Evolutionary conservation across 2,329 filamentous ascomycete species (phyloP).

Genomic region (Cytospora chrysosperma): DNA sequence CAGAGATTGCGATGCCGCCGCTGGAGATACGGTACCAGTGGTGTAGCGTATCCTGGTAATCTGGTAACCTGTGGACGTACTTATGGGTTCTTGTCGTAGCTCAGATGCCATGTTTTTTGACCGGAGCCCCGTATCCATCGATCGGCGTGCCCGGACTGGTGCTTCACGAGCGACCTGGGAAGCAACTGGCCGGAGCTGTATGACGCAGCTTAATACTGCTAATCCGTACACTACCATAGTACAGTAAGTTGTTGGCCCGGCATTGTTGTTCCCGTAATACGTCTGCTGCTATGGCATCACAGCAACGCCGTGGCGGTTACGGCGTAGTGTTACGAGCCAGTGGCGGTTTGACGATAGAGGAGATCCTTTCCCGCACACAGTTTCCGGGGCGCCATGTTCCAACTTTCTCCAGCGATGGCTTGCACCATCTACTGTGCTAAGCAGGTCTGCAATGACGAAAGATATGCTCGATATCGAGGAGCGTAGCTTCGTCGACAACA

Average conservation of each 20-base stretch:
- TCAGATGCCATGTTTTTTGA: constrained; percentile 7
- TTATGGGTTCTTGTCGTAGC: constrained; percentile 17
- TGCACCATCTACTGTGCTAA: neutral
- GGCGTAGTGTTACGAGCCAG: no score
- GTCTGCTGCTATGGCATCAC: neutral
- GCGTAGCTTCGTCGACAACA: neutral
- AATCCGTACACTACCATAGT: no score
- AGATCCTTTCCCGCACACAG: neutral
- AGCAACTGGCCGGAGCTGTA: constrained; percentile 11
- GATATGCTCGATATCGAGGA: neutral
- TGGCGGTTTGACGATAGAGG: neutral
- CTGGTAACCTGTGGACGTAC: no score
- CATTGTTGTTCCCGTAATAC: neutral
- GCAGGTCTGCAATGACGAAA: no score
- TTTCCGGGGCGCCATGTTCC: neutral
- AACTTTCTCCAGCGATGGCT: neutral
- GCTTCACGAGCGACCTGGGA: neutral
- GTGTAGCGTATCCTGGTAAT: neutral
- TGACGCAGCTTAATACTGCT: neutral
- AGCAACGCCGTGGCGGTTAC: constrained; percentile 11
- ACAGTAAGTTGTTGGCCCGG: constrained; percentile 3
- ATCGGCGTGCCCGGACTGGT: constrained; percentile 8
- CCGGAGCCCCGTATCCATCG: constrained; percentile 11
- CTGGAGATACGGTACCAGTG: neutral
- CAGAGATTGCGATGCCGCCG: neutral